Base-by-base conservation (phyloP, 805 yeast species). In the Ogataea glucozyma region DNA sequence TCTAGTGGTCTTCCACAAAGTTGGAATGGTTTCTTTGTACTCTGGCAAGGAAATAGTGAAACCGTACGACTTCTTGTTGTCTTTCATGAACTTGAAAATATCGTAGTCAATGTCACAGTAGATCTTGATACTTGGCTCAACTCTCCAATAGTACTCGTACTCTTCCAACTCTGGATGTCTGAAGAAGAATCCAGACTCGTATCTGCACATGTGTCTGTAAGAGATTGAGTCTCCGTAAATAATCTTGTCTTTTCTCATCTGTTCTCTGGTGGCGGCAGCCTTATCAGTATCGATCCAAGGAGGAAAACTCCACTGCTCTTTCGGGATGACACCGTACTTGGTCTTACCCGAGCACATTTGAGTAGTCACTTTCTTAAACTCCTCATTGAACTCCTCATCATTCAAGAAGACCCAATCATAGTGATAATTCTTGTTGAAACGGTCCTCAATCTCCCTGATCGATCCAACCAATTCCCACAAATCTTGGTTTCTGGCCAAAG, bases 381-480 rank as follows among this genome's bases (percentile, higher is more conserved):
- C 93, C 2, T 87, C 89, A 39, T 79, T 72, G 67, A 91, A 93
- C 36, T 76, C 83, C 44, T 82, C 88, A 62, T 91, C 97, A 64
- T 91, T 91, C 56, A 91, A 72, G 64, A 91, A 93, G 20, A 89
- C 93, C 97, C 98, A 91, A 55, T 95, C 97, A 61, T 91, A 91
- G 50, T 85, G 75, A 68, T 69, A 90, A 36, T 85, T 75, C 13
- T 68, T 61, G 71, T 91, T 91, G 73, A 93, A 91, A 49, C 97
- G 73, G 64, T 89, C 97, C 67, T 91, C 97, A 41, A 90, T 76
- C 36, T 82, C 77, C 62, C 87, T 74, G 47, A 87, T 84, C 6
- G 95, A 80, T 23, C 70, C 76, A 33, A 79, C 66, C 40, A 87
- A 65, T 19, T 74, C 73, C 67, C 76, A 72, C 43, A 87, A 62